Conservation (phyloP, 2,329 filamentous ascomycete genomes). For the Microcera coccophila region DNA sequence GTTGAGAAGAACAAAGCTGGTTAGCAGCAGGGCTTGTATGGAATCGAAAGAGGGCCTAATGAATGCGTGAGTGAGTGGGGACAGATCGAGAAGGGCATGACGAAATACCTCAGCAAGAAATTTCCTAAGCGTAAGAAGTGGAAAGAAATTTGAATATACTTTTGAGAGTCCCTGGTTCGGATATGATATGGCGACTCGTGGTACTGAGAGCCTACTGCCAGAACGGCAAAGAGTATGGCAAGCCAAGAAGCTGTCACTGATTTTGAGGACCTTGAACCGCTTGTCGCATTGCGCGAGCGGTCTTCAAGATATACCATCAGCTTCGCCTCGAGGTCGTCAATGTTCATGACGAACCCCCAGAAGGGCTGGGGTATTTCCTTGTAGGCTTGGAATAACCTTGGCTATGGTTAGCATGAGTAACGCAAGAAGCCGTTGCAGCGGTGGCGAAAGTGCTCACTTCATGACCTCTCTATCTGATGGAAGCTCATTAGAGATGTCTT, state of each 20-base stretch:
- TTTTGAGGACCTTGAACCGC: conserved; percentile 42
- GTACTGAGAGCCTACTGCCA: conserved; percentile 64
- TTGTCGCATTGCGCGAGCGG: conserved; percentile 53
- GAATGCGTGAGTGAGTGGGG: conserved; percentile 6
- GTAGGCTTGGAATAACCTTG: conserved; percentile 60
- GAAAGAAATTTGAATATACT: conserved; percentile 61
- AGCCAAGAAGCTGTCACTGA: conserved; percentile 62
- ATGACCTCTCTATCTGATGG: conserved; percentile 63
- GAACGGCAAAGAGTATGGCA: conserved; percentile 60
- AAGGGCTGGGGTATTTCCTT: conserved; percentile 65
- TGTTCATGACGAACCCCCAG: conserved; percentile 64
- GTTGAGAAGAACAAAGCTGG: conserved; percentile 61
- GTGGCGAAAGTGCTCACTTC: conserved; percentile 47
- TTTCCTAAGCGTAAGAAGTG: conserved; percentile 62
- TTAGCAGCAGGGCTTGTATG: conserved; percentile 60
- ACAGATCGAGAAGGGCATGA: background rate
- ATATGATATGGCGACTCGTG: conserved; percentile 62
- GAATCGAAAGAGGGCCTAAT: conserved; percentile 59
- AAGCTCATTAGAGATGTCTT: conserved; percentile 58
- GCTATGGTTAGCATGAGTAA: conserved; percentile 7
- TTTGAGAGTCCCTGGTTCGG: conserved; percentile 56
- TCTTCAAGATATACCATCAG: conserved; percentile 64
- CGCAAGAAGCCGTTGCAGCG: background rate
- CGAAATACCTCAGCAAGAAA: conserved; percentile 52
- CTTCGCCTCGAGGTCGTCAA: conserved; percentile 61